Base-by-base conservation (phyloP, 441 rosid species). In the Aleurites moluccanus region DNA sequence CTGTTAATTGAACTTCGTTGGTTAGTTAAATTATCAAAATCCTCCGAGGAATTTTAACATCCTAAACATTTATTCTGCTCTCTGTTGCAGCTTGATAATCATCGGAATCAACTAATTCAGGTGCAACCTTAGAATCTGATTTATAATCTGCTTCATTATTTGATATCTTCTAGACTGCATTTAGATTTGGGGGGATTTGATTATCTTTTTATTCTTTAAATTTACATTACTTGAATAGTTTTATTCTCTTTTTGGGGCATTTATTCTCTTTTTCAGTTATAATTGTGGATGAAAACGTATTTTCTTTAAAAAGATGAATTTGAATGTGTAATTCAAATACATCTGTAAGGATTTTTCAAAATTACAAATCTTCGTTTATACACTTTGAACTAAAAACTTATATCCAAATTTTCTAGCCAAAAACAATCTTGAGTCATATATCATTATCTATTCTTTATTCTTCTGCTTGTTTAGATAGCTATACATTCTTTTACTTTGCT, bases 41-140 rank as follows among this genome's bases (percentile, higher is more conserved):
- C 2, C 42, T 6, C 61, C 16, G 11, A 50, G 4, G 5, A 2
- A 14, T 28, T 23, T 47, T n/a, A 28, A 35, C 71, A 67, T 21
- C 47, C 72, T 69, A 53, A 52, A 28, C 6, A 2, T 62, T 70
- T 69, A 50, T 40, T 64, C 3, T 44, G 67, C 4, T 6, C 25
- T 60, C 38, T 38, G 25, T 83, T 78, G 70, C 92, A 95, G 99
- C 93, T 96, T 49, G 98, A 96, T 87, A 96, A 92, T 82, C 97
- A 93, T 81, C 93, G 99, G 40, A 93, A 96, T 83, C 98, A 96
- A 86, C 87, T 96, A 60, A 96, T 96, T 84, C 99, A 93, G 92
- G 98, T 93, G 61, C 13, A 59, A 35, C 10, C 23, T 59, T 3
- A 47, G 47, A 11, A 2, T 53, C 47, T 33, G 33, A 10, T 23